Conservation (phyloP, 345 rosid genomes). For the Populus ilicifolia region DNA sequence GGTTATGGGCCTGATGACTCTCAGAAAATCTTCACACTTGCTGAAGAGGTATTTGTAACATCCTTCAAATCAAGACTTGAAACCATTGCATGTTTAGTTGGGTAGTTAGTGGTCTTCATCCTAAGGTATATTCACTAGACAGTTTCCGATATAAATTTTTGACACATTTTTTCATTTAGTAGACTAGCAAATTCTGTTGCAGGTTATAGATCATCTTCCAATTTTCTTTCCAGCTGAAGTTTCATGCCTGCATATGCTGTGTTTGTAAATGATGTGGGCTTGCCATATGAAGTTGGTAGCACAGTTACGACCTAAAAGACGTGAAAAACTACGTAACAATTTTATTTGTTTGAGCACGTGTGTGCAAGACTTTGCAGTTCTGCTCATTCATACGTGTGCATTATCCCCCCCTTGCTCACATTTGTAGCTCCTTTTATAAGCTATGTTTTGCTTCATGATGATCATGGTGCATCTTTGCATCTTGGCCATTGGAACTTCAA, state of each 20-base stretch:
- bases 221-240: neutral
- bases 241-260: neutral
- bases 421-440: too few species aligned
- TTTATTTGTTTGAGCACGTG: too few species aligned
- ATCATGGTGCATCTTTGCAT: neutral
- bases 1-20: conserved; percentile 80
- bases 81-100: neutral
- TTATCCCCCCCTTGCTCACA: too few species aligned
- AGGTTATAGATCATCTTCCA: neutral
- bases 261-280: neutral
- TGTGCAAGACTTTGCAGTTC: too few species aligned
- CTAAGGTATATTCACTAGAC: neutral
- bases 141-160: neutral
- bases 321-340: too few species aligned
- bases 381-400: too few species aligned
- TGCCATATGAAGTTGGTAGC: neutral
- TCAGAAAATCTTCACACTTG: conserved; percentile 65
- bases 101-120: neutral
- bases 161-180: too few species aligned
- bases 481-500: neutral
- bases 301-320: neutral
- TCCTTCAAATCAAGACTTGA: neutral
- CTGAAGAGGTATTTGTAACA: conserved; percentile 69
- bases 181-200: neutral
- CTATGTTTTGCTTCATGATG: neutral